Conservation (phyloP, 768 basidiomycete genomes). For the Leccinum olivaceopallidum region DNA sequence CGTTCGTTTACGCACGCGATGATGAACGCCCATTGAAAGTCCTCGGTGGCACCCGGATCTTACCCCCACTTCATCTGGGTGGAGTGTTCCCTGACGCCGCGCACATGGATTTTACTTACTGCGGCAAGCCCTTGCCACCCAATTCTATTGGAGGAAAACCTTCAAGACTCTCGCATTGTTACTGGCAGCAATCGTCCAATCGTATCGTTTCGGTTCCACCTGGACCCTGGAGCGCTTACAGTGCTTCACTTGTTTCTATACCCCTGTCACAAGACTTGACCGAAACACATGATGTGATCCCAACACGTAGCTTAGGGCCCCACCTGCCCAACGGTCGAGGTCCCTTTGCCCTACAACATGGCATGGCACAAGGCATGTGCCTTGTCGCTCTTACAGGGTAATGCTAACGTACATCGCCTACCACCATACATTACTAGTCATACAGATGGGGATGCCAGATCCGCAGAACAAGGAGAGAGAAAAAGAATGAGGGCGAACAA, state of each 20-base stretch:
- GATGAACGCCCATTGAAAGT: not conserved
- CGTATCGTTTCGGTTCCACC: not conserved
- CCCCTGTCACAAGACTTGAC: not conserved
- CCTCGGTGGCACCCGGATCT: slow-evolving; percentile 2
- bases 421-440: slow-evolving; percentile 13
- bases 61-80: slow-evolving; percentile 1
- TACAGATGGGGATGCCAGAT: slow-evolving; percentile 28
- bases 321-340: slow-evolving; percentile 17
- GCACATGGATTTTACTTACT: not conserved
- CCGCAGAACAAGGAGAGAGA: slow-evolving; percentile 4
- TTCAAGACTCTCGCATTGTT: not conserved
- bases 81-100: not conserved
- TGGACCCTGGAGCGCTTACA: not conserved
- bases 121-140: not conserved
- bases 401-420: slow-evolving; percentile 19
- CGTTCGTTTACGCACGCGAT: slow-evolving; percentile 1
- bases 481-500: not conserved
- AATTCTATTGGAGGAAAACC: not conserved
- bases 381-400: slow-evolving; percentile 9
- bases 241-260: not conserved
- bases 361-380: slow-evolving; percentile 4
- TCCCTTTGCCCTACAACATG: slow-evolving; percentile 2
- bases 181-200: not conserved
- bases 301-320: not conserved
- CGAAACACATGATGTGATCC: slow-evolving; percentile 7